These are phyloP conservation scores for Xanthoceras sorbifolium DNA, from an alignment of 345 rosid species.

Conservation along the genomic window DNA sequence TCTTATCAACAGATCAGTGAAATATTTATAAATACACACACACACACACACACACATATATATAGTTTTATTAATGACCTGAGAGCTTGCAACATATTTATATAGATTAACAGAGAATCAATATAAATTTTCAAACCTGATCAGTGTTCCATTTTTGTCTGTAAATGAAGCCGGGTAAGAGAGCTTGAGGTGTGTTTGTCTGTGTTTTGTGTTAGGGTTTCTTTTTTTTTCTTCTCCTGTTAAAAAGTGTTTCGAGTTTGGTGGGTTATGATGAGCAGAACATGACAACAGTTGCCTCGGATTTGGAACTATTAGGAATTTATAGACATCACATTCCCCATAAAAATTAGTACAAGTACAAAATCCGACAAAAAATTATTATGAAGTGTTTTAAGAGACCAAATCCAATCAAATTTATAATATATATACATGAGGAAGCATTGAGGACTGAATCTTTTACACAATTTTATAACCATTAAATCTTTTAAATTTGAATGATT, in stretches of 20 bases:
- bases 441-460: no score
- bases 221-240: background rate
- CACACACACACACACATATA: no score
- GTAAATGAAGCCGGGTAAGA: background rate
- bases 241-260: background rate
- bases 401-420: no score
- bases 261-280: background rate
- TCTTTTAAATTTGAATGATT: no score
- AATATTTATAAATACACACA: no score
- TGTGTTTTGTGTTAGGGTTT: conserved; percentile 8
- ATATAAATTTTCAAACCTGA: conserved; percentile 6
- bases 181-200: background rate
- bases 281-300: conserved; percentile 12
- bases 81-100: background rate
- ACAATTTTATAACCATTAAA: no score
- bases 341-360: no score
- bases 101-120: background rate
- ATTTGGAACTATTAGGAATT: background rate
- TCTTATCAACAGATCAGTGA: conserved; percentile 7
- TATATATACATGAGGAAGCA: no score
- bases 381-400: no score
- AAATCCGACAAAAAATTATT: no score
- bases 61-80: background rate
- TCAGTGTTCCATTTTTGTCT: background rate
- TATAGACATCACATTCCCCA: background rate